These are phyloP conservation scores for Mycena venus DNA, from an alignment of 768 basidiomycete species.

Conservation along the genomic window DNA sequence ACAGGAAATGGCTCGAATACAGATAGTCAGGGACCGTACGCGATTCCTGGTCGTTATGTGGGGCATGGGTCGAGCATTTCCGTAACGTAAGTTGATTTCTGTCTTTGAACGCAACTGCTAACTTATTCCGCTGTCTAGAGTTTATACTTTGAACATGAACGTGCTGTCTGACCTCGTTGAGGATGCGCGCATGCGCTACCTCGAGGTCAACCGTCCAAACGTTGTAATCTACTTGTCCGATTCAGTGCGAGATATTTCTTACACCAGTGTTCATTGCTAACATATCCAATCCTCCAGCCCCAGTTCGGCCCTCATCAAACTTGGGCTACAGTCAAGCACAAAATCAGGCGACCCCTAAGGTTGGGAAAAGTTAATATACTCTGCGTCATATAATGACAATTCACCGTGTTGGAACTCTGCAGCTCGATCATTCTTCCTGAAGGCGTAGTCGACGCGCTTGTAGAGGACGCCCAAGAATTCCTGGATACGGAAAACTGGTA, in stretches of 20 bases:
- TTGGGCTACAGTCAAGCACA: slow-evolving; percentile 38
- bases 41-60: background rate
- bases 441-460: slow-evolving; percentile 42
- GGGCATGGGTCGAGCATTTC: slow-evolving; percentile 29
- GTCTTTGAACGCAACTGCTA: background rate
- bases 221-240: slow-evolving; percentile 56
- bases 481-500: slow-evolving; percentile 51
- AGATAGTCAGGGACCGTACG: slow-evolving; percentile 10
- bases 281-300: slow-evolving; percentile 15
- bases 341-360: slow-evolving; percentile 42
- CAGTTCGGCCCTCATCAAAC: slow-evolving; percentile 32
- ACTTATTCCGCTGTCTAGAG: slow-evolving; percentile 36
- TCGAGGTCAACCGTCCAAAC: slow-evolving; percentile 54
- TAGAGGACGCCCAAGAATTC: slow-evolving; percentile 50
- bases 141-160: slow-evolving; percentile 59
- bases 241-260: slow-evolving; percentile 39
- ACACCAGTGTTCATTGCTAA: background rate
- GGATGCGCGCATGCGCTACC: slow-evolving; percentile 55
- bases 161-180: slow-evolving; percentile 58
- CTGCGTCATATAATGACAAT: too few species aligned
- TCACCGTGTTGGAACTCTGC: background rate
- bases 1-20: slow-evolving; percentile 18
- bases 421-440: slow-evolving; percentile 47
- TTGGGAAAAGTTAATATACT: too few species aligned
- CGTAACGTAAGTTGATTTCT: slow-evolving; percentile 45